Conservation (phyloP, 2,329 filamentous ascomycete genomes). For the Fusarium sp. region DNA sequence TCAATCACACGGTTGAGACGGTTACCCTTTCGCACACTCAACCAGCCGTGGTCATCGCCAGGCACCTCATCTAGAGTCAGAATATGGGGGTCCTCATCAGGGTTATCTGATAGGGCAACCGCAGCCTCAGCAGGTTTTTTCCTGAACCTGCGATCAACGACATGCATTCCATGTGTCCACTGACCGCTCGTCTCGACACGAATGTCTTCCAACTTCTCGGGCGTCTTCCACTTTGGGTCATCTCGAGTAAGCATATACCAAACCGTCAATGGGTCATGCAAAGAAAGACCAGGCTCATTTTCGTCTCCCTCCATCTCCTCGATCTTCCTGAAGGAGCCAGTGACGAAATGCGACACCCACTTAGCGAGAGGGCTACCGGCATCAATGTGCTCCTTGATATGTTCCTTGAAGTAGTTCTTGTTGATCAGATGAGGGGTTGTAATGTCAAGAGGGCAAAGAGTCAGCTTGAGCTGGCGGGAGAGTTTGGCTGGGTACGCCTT, state of each 20-base stretch:
- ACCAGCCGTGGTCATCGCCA: constrained; percentile 83
- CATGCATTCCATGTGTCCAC: constrained; percentile 94
- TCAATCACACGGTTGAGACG: constrained; percentile 80
- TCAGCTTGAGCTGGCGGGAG: constrained; percentile 75
- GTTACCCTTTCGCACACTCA: constrained; percentile 82
- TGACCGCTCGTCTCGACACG: constrained; percentile 91
- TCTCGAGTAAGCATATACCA: constrained; percentile 81
- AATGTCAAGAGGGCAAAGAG: constrained; percentile 83
- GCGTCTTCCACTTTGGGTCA: constrained; percentile 71
- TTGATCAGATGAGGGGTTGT: constrained; percentile 79
- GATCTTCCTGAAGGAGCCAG: constrained; percentile 79
- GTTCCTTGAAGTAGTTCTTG: constrained; percentile 70
- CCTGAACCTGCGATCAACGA: constrained; percentile 80
- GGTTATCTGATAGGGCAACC: constrained; percentile 59
- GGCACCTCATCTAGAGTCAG: constrained; percentile 66
- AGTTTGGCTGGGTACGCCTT: constrained; percentile 75
- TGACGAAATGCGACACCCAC: constrained; percentile 81
- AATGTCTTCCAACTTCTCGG: constrained; percentile 80
- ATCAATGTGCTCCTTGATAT: constrained; percentile 69
- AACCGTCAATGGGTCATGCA: constrained; percentile 85
- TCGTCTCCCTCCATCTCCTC: constrained; percentile 72
- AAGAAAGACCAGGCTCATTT: constrained; percentile 71
- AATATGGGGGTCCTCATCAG: constrained; percentile 59
- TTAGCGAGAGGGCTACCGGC: constrained; percentile 79
- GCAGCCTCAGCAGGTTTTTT: constrained; percentile 65